phyloP scores from a whole-genome alignment of 441 rosid genomes.

The Croton laevigatus region DNA sequence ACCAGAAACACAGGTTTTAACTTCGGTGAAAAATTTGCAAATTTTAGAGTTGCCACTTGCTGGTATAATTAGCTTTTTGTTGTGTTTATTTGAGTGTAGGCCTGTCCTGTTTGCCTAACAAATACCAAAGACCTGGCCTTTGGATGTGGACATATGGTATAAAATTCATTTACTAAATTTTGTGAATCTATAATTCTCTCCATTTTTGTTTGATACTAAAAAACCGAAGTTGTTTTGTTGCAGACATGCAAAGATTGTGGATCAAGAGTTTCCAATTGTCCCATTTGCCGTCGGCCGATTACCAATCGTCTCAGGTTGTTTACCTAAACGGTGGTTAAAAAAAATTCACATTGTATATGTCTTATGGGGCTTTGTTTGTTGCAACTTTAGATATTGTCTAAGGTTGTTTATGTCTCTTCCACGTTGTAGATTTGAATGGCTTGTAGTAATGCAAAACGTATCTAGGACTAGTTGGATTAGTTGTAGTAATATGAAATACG shows the following conservation, averaged over 20 bases:
- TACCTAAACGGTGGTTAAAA: constrained; percentile 25
- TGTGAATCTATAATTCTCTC: neutral
- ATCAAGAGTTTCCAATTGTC: constrained; percentile 54
- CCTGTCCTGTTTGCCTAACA: constrained; percentile 74
- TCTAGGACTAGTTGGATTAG: too few relatives aligned
- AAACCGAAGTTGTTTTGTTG: constrained; percentile 7
- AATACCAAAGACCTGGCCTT: constrained; percentile 64
- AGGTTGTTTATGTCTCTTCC: too few relatives aligned
- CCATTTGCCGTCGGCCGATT: constrained; percentile 69
- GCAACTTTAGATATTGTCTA: too few relatives aligned
- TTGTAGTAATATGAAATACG: too few relatives aligned
- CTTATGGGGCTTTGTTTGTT: too few relatives aligned
- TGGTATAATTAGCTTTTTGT: neutral
- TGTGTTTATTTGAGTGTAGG: constrained; percentile 34
- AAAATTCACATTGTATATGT: too few relatives aligned
- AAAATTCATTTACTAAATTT: constrained; percentile 5
- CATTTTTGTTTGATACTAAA: neutral
- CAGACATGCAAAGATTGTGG: constrained; percentile 80
- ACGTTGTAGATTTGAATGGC: too few relatives aligned
- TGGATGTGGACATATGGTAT: constrained; percentile 78
- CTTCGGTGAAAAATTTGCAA: too few relatives aligned
- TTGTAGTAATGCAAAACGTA: too few relatives aligned
- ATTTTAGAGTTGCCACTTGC: neutral
- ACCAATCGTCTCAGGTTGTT: constrained; percentile 59
- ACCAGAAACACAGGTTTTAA: constrained; percentile 48